phyloP scores from a whole-genome alignment of 2,329 filamentous ascomycete genomes.

The Cordyceps cicadae region DNA sequence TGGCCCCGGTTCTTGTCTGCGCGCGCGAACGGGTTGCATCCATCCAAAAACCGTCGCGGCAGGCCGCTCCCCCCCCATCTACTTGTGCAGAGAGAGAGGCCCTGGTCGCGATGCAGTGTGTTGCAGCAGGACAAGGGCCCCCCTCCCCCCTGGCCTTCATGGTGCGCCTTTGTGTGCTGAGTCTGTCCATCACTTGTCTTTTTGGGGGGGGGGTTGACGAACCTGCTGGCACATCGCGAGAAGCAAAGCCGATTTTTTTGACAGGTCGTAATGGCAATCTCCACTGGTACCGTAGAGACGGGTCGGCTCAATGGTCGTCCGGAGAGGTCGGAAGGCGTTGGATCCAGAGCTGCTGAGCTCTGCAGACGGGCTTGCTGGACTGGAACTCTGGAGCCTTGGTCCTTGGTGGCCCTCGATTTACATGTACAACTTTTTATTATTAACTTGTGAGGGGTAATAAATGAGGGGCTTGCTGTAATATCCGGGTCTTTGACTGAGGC shows the following conservation, averaged over 20 bases:
- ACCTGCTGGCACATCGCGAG: not conserved
- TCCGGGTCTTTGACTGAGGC: too few relatives aligned
- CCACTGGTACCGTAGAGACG: not conserved
- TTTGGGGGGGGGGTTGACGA: too few relatives aligned
- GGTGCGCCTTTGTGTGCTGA: not conserved
- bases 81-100: not conserved
- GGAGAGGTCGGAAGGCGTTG: not conserved
- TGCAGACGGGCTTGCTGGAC: too few relatives aligned
- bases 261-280: not conserved
- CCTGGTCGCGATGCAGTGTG: not conserved
- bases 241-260: not conserved
- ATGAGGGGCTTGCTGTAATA: too few relatives aligned
- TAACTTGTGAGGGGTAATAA: too few relatives aligned
- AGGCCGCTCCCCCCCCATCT: not conserved
- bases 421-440: too few relatives aligned
- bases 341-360: not conserved
- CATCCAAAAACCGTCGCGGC: not conserved
- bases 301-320: not conserved
- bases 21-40: not conserved
- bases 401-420: too few relatives aligned
- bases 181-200: not conserved
- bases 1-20: not conserved
- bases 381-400: too few relatives aligned
- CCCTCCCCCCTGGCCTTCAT: not conserved
- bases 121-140: not conserved